Evolutionary conservation across 2,329 filamentous ascomycete species (phyloP).

Genomic region (Penicillium aurantiogriseum): DNA sequence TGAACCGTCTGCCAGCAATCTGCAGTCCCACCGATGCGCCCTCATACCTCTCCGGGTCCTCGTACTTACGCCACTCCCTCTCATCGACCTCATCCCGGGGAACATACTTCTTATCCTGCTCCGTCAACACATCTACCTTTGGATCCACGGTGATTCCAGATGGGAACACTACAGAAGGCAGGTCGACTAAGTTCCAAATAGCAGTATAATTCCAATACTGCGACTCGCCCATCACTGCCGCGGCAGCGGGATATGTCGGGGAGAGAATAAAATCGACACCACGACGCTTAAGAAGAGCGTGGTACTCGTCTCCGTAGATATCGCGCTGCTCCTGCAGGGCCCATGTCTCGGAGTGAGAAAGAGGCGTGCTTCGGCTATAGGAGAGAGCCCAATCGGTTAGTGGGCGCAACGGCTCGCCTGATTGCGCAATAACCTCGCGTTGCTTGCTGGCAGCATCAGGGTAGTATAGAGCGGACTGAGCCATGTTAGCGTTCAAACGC

Average conservation of each 20-base stretch:
- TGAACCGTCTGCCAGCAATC: conserved; percentile 50
- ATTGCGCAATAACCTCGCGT: conserved; percentile 33
- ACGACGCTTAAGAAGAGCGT: conserved; percentile 29
- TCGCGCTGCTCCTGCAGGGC: conserved; percentile 29
- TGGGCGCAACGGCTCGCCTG: conserved; percentile 46
- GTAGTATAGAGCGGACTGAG: conserved; percentile 47
- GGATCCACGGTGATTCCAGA: conserved; percentile 31
- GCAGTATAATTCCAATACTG: conserved; percentile 40
- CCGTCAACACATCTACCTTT: conserved; percentile 21
- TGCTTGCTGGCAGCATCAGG: conserved; percentile 44
- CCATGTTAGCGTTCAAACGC: conserved; percentile 28
- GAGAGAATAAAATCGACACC: conserved; percentile 36
- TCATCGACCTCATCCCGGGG: conserved; percentile 30
- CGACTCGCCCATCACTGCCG: conserved; percentile 33
- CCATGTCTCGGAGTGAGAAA: conserved; percentile 32
- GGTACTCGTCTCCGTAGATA: conserved; percentile 32
- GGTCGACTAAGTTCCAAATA: conserved; percentile 35
- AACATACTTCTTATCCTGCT: conserved; percentile 20
- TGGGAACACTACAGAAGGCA: conserved; percentile 31
- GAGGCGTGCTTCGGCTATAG: conserved; percentile 22
- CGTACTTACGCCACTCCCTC: conserved; percentile 35
- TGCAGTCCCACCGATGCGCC: conserved; percentile 53
- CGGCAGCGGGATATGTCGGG: conserved; percentile 29
- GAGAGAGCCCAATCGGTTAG: conserved; percentile 45
- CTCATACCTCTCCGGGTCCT: conserved; percentile 33